Percentiles rank a stretch among this genome's conserved stretches.
These are phyloP conservation scores for Hypoxylon lienhwacheense DNA, from an alignment of 495 filamentous ascomycete genomes.

Conservation along the genomic window DNA sequence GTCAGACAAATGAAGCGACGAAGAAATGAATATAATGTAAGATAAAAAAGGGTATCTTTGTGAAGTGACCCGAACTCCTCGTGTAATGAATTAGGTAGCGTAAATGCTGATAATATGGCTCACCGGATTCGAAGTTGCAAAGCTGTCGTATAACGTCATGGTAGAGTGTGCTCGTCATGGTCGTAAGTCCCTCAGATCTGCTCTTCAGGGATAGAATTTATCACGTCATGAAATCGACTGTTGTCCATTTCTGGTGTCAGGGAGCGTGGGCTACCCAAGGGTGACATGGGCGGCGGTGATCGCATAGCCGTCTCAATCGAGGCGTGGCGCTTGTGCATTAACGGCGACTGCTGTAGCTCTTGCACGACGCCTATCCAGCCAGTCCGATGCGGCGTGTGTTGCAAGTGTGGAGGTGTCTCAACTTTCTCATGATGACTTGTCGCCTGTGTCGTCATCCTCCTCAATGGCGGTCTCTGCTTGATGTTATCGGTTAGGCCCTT, in stretches of 20 bases:
- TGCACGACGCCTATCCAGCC: slow-evolving; percentile 58
- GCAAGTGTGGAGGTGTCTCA: slow-evolving; percentile 1
- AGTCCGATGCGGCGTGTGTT: slow-evolving; percentile 35
- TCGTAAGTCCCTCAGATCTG: slow-evolving; percentile 19
- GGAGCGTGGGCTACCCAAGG: slow-evolving; percentile 27
- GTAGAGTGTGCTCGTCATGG: slow-evolving; percentile 9
- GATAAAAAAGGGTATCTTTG: slow-evolving; percentile 29
- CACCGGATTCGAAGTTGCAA: slow-evolving; percentile 11
- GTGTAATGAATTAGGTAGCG: slow-evolving; percentile 14
- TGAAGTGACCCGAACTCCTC: slow-evolving; percentile 41
- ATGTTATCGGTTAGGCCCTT: slow-evolving; percentile 45
- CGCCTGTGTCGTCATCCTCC: slow-evolving; percentile 49
- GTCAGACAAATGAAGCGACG: neutral
- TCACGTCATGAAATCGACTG: slow-evolving; percentile 12
- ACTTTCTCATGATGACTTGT: slow-evolving; percentile 31
- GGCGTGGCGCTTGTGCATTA: slow-evolving; percentile 54
- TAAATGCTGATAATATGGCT: slow-evolving; percentile 30
- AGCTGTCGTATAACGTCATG: slow-evolving; percentile 8
- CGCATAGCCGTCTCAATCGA: slow-evolving; percentile 54
- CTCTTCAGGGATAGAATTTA: slow-evolving; percentile 23
- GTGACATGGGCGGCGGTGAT: slow-evolving; percentile 31
- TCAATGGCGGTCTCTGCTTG: slow-evolving; percentile 44
- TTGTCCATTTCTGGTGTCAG: slow-evolving; percentile 24
- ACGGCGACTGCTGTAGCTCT: slow-evolving; percentile 54
- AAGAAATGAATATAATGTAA: neutral